Evolutionary conservation across 2,329 filamentous ascomycete genomes (phyloP).

Genomic region (Coniella vitis): DNA sequence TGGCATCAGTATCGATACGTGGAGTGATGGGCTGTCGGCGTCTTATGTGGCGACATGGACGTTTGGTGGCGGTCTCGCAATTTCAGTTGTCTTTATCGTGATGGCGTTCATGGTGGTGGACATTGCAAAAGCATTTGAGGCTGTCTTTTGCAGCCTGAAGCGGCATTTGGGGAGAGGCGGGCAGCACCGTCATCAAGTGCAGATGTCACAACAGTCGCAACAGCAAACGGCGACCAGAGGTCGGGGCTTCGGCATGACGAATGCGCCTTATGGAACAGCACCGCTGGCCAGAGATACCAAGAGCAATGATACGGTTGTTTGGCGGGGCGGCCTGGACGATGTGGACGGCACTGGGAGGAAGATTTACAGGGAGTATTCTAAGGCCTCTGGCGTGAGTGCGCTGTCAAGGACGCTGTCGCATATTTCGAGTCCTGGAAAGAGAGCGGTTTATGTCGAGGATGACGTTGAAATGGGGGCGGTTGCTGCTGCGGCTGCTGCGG

Average conservation of each 20-base stretch:
- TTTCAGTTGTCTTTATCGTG: constrained; percentile 30
- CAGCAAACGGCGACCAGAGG: background rate
- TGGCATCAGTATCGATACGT: constrained; percentile 40
- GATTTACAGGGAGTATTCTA: constrained; percentile 11
- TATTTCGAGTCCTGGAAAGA: constrained; percentile 5
- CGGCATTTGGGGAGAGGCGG: background rate
- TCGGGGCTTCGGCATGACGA: background rate
- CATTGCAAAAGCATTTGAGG: constrained; percentile 21
- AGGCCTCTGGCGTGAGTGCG: constrained; percentile 11
- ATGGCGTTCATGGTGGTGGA: constrained; percentile 32
- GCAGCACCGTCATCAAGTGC: background rate
- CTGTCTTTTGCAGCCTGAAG: constrained; percentile 12
- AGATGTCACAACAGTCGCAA: background rate
- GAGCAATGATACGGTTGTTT: constrained; percentile 13
- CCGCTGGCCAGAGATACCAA: background rate
- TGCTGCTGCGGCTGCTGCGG: no score
- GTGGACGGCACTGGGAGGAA: constrained; percentile 1
- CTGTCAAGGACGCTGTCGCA: constrained; percentile 13
- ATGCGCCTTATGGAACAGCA: background rate
- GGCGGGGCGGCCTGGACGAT: constrained; percentile 8
- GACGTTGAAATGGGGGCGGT: constrained; percentile 8
- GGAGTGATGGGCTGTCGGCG: constrained; percentile 26
- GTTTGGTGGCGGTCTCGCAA: constrained; percentile 32
- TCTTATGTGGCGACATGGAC: constrained; percentile 23
- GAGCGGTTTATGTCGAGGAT: background rate